Percentiles rank a stretch among this genome's conserved stretches.
Evolutionary conservation across 2,329 filamentous ascomycete species (phyloP).

Genomic region (Fusarium lateritium): DNA sequence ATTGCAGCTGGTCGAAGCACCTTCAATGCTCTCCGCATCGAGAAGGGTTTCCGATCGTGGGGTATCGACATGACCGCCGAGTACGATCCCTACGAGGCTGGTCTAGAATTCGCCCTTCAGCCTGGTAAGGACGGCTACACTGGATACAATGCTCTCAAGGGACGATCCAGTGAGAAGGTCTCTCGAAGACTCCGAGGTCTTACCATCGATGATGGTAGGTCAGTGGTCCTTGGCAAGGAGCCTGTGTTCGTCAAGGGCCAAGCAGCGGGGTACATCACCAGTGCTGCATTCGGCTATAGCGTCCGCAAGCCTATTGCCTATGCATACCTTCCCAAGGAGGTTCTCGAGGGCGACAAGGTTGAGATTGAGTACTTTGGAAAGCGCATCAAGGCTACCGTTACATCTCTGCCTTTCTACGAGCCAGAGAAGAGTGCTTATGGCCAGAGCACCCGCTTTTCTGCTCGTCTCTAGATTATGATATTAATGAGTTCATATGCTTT

Average conservation of each 20-base stretch:
- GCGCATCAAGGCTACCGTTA: slow-evolving; percentile 67
- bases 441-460: slow-evolving; percentile 17
- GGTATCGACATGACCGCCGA: slow-evolving; percentile 73
- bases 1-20: slow-evolving; percentile 71
- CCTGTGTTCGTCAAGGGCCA: slow-evolving; percentile 67
- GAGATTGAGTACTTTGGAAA: slow-evolving; percentile 75
- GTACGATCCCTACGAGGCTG: slow-evolving; percentile 72
- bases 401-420: slow-evolving; percentile 59
- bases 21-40: slow-evolving; percentile 71
- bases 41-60: slow-evolving; percentile 71
- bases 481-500: slow-evolving; percentile 12
- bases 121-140: slow-evolving; percentile 64
- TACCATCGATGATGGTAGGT: slow-evolving; percentile 68
- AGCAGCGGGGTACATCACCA: slow-evolving; percentile 71
- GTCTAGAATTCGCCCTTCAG: slow-evolving; percentile 66
- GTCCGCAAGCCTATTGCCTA: slow-evolving; percentile 72
- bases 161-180: slow-evolving; percentile 55
- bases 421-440: slow-evolving; percentile 38
- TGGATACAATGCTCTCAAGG: slow-evolving; percentile 65
- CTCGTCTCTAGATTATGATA: slow-evolving; percentile 34
- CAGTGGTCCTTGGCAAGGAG: slow-evolving; percentile 73
- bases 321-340: slow-evolving; percentile 66
- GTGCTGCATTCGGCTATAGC: slow-evolving; percentile 72
- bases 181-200: slow-evolving; percentile 62
- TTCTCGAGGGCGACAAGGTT: slow-evolving; percentile 64